Conservation (phyloP, 805 yeast species). For the Debaryomyces prosopidis region DNA sequence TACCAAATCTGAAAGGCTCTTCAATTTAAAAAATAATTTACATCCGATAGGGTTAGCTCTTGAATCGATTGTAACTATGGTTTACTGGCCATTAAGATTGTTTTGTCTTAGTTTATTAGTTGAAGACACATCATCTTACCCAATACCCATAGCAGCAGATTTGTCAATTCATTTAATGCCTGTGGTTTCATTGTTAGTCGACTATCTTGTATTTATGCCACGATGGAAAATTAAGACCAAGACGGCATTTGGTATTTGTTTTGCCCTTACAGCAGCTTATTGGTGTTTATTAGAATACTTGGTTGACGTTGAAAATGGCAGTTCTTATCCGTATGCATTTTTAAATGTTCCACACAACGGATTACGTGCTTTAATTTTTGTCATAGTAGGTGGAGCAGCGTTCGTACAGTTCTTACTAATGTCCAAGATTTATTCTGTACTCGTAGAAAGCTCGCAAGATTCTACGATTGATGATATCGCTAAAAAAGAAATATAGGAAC, state of each 20-base stretch:
- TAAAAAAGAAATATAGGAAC: background rate
- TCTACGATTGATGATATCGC: background rate
- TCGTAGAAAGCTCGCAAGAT: background rate
- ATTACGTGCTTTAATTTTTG: background rate
- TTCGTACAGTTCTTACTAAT: background rate
- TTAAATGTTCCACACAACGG: conserved; percentile 42
- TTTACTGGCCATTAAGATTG: conserved; percentile 70
- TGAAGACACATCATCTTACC: conserved; percentile 26
- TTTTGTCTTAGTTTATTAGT: conserved; percentile 52
- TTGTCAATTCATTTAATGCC: conserved; percentile 63
- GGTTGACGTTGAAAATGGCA: conserved; percentile 48
- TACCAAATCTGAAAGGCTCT: conserved; percentile 21
- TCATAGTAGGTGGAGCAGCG: background rate
- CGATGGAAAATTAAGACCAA: conserved; percentile 35
- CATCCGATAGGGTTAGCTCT: conserved; percentile 58
- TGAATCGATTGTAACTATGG: conserved; percentile 59
- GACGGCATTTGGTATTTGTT: conserved; percentile 41
- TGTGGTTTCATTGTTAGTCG: conserved; percentile 48
- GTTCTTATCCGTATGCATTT: conserved; percentile 67
- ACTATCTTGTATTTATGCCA: conserved; percentile 55
- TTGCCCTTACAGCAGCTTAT: conserved; percentile 45
- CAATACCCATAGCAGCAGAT: conserved; percentile 54
- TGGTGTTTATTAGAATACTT: conserved; percentile 53
- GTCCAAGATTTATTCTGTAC: background rate
- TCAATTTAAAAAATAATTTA: conserved; percentile 36